Base-by-base conservation (phyloP, 2,329 filamentous ascomycete genomes). In the Nigrospora osmanthi region DNA sequence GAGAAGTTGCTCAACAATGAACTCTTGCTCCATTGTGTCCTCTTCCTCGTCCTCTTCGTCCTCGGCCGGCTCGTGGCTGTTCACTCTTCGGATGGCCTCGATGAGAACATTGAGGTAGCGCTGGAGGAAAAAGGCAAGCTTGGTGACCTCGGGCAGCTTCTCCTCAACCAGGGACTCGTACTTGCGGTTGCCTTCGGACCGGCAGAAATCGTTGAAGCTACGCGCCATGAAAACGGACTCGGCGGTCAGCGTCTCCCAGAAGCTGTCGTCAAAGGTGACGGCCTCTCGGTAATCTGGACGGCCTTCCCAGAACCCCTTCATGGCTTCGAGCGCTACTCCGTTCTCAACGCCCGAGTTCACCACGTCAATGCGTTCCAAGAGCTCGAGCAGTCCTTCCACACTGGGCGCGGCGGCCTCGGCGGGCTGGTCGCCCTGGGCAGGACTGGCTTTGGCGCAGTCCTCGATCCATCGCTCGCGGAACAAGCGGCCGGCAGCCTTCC, bases 391-490 rank as follows among this genome's bases (percentile, higher is more conserved):
- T 0, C 86, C 89, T n/a, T 91, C 84, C 11, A 93, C 77, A 48
- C 76, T 91, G 0, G 87, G 85, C 1, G 76, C 74, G 1, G 78
- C 74, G 6, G 78, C 67, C 47, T 80, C 74, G 14, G 67, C 67
- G 6, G 75, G 73, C 40, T 75, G 75, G 30, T 76, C 76, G 11
- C 76, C 69, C 35, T 80, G 78, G 15, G 73, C 72, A 40, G 79
- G 77, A 9, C 75, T 70, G 1, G 78, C 73, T 2, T 84, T 84
- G 6, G 87, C 89, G 56, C 90, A 96, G 58, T 97, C 89, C 59
- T 97, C 91, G 49, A 98, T 91, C 93, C 93, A 98, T n/a, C 89
- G 81, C 59, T 96, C 90, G 49, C 86, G 82, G 68, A 98, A 98
- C 7, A 97, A 73, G 38, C 87, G 84, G 9, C 87, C 89, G 4